phyloP scores from a whole-genome alignment of 371 early-diverging fungal genomes.

The Syncephalastrum sp. region DNA sequence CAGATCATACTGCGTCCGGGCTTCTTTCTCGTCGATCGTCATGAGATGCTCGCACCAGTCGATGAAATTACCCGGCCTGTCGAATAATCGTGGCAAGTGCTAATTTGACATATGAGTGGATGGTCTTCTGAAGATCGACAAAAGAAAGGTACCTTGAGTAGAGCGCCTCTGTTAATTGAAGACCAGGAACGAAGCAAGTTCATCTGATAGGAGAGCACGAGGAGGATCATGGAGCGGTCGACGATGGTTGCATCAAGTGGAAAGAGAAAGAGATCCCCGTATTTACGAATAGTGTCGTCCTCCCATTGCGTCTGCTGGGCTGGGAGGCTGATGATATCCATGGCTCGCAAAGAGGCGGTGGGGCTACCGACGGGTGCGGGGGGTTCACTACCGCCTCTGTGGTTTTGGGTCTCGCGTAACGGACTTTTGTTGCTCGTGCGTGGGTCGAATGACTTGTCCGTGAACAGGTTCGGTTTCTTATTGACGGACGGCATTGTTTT shows the following conservation, averaged over 20 bases:
- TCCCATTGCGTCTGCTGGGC: conserved; percentile 19
- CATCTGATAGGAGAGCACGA: conserved; percentile 42
- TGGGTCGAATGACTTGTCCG: no score
- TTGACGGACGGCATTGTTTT: no score
- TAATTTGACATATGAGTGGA: conserved; percentile 6
- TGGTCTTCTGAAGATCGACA: not conserved
- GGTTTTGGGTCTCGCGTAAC: no score
- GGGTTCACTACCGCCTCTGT: not conserved
- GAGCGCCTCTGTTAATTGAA: conserved; percentile 25
- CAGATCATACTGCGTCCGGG: conserved; percentile 34
- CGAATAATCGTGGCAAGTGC: conserved; percentile 36
- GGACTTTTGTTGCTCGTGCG: no score
- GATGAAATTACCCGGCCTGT: conserved; percentile 32
- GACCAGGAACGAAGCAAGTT: conserved; percentile 39
- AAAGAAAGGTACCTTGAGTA: conserved; percentile 27
- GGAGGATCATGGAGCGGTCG: conserved; percentile 32
- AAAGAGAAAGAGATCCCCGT: conserved; percentile 31
- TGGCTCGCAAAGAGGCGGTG: not conserved
- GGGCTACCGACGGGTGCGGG: not conserved
- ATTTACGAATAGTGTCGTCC: conserved; percentile 26
- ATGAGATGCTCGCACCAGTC: conserved; percentile 40
- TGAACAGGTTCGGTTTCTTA: no score
- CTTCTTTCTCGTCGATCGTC: conserved; percentile 19
- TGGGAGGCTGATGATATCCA: not conserved
- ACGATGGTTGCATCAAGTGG: conserved; percentile 29